Evolutionary conservation across 352 stramenopile species (phyloP).

Genomic region (Pilasporangium apinafurcum): DNA sequence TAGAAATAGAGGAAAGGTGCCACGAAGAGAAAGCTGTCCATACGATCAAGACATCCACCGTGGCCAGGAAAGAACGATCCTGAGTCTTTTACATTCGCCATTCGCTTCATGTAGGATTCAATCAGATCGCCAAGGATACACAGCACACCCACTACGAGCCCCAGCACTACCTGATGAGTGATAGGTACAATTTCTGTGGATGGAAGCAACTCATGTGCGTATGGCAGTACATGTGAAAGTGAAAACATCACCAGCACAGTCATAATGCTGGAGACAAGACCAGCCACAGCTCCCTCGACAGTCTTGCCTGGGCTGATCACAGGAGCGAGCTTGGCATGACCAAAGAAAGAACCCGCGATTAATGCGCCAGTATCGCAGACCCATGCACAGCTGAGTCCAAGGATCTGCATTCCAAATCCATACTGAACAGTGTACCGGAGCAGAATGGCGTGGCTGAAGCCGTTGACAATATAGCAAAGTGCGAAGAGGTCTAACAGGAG

Average conservation of each 20-base stretch:
- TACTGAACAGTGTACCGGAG: conserved; percentile 41
- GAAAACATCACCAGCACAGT: conserved; percentile 43
- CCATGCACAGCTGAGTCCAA: conserved; percentile 58
- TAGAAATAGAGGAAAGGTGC: conserved; percentile 61
- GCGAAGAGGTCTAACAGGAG: conserved; percentile 55
- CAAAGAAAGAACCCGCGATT: conserved; percentile 43
- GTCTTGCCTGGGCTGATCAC: conserved; percentile 71
- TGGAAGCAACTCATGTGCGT: conserved; percentile 17
- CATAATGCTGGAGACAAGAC: conserved; percentile 34
- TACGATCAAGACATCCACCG: conserved; percentile 70
- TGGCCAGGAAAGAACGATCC: conserved; percentile 68
- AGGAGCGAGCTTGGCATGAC: conserved; percentile 49
- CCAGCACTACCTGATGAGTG: conserved; percentile 34
- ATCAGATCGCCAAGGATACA: conserved; percentile 61
- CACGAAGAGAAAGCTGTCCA: conserved; percentile 74
- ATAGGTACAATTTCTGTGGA: conserved; percentile 15
- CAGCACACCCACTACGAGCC: conserved; percentile 36
- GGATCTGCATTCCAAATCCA: conserved; percentile 52
- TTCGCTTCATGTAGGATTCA: conserved; percentile 68
- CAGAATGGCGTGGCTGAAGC: conserved; percentile 57
- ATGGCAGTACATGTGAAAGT: conserved; percentile 9
- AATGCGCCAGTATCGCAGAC: conserved; percentile 63
- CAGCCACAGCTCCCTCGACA: conserved; percentile 38
- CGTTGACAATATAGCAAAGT: conserved; percentile 48
- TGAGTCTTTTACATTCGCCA: conserved; percentile 65